Percentiles rank a stretch among this genome's conserved stretches.
Conservation (phyloP, 1,284 basidiomycete genomes). For the Pseudozyma hubeiensis region DNA sequence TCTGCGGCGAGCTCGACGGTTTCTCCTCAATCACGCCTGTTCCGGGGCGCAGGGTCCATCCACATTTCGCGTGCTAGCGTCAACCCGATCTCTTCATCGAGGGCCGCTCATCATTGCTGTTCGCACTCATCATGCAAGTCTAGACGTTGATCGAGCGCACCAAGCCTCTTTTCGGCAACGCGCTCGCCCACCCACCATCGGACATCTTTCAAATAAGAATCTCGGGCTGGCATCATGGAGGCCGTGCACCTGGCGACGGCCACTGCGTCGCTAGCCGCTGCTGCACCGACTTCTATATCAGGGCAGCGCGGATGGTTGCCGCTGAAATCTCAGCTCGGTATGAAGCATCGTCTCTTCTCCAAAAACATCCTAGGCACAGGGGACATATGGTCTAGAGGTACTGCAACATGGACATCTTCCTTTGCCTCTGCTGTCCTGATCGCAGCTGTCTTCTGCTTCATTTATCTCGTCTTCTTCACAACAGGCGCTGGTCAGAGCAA, state of each 20-base stretch:
- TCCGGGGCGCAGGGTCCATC: no score
- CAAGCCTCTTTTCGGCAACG: conserved; percentile 9
- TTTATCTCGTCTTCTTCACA: conserved; percentile 4
- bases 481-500: conserved; percentile 14
- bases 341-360: conserved; percentile 24
- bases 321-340: conserved; percentile 10
- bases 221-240: conserved; percentile 5
- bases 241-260: not conserved
- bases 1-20: no score
- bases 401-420: conserved; percentile 19
- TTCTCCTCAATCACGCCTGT: no score
- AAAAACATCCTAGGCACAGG: conserved; percentile 24
- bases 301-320: conserved; percentile 14
- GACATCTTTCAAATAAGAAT: no score
- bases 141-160: conserved; percentile 3
- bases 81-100: no score
- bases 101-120: no score
- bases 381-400: conserved; percentile 15
- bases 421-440: conserved; percentile 11
- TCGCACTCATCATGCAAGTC: conserved; percentile 6
- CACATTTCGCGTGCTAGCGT: no score
- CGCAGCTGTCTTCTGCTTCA: conserved; percentile 1
- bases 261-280: not conserved
- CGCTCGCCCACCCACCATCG: conserved; percentile 6
- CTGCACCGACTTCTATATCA: not conserved